Conservation (phyloP, 2,329 filamentous ascomycete species). For the Ilyonectria destructans region DNA sequence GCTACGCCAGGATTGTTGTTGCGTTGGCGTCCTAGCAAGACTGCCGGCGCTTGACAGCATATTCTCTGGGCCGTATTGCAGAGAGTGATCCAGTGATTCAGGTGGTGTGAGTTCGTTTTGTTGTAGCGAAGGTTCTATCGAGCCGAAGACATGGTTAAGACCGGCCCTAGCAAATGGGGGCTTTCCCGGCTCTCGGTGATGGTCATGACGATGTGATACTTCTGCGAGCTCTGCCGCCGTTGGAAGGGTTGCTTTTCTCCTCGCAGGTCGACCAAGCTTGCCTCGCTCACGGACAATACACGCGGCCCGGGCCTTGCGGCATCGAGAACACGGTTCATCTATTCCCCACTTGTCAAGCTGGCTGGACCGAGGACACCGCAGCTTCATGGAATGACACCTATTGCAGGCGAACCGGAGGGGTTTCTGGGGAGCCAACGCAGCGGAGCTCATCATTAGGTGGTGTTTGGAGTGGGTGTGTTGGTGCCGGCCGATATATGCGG, state of each 20-base stretch:
- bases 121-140: conserved; percentile 8
- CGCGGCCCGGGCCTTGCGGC: conserved; percentile 36
- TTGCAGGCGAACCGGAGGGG: conserved; percentile 34
- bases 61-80: background rate
- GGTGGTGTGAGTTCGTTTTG: conserved; percentile 21
- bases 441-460: conserved; percentile 25
- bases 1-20: conserved; percentile 16
- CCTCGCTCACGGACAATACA: conserved; percentile 38
- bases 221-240: conserved; percentile 14
- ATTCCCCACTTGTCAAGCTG: conserved; percentile 28
- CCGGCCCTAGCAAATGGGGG: conserved; percentile 1
- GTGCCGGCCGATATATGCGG: too few species aligned
- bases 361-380: conserved; percentile 29
- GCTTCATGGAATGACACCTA: conserved; percentile 32
- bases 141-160: conserved; percentile 23
- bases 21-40: too few species aligned
- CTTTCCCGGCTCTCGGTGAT: conserved; percentile 6
- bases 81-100: conserved; percentile 4
- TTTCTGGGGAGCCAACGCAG: conserved; percentile 26
- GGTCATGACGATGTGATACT: conserved; percentile 1
- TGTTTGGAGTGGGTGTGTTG: too few species aligned
- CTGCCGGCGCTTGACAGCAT: too few species aligned
- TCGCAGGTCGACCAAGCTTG: conserved; percentile 37
- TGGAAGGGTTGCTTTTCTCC: conserved; percentile 26
- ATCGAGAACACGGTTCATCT: conserved; percentile 38